Conservation (phyloP, 2,329 filamentous ascomycete species). For the Myriosclerotinia curreyana region DNA sequence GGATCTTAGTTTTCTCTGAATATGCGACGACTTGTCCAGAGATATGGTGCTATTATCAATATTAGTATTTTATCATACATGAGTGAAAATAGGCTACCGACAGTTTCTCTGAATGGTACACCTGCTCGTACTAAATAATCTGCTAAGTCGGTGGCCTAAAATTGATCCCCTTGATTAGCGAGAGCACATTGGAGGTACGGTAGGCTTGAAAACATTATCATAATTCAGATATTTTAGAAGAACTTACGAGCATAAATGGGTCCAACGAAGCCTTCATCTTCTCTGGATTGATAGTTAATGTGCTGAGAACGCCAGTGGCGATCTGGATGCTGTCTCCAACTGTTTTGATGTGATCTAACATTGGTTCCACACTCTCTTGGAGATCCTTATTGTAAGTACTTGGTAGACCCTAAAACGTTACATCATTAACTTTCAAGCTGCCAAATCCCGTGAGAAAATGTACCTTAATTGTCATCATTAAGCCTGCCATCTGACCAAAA, state of each 20-base stretch:
- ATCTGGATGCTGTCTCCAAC: slow-evolving; percentile 79
- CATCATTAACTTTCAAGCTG: background rate
- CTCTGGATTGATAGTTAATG: slow-evolving; percentile 64
- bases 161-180: slow-evolving; percentile 5
- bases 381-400: slow-evolving; percentile 30
- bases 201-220: slow-evolving; percentile 11
- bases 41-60: slow-evolving; percentile 58
- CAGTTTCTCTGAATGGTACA: slow-evolving; percentile 73
- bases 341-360: slow-evolving; percentile 81
- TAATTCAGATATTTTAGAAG: background rate
- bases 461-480: slow-evolving; percentile 62
- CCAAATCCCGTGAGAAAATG: background rate
- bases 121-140: slow-evolving; percentile 63
- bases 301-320: slow-evolving; percentile 74
- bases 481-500: slow-evolving; percentile 77
- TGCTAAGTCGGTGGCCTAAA: slow-evolving; percentile 53
- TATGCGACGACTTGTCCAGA: slow-evolving; percentile 70
- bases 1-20: slow-evolving; percentile 61
- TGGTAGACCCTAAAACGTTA: slow-evolving; percentile 59
- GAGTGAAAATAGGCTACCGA: background rate
- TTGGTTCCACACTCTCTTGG: slow-evolving; percentile 84
- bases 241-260: slow-evolving; percentile 66
- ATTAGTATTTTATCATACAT: background rate
- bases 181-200: background rate
- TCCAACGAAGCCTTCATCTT: slow-evolving; percentile 78